These are phyloP conservation scores for Leccinum fibrillosum DNA, from an alignment of 768 basidiomycete species.

Conservation along the genomic window DNA sequence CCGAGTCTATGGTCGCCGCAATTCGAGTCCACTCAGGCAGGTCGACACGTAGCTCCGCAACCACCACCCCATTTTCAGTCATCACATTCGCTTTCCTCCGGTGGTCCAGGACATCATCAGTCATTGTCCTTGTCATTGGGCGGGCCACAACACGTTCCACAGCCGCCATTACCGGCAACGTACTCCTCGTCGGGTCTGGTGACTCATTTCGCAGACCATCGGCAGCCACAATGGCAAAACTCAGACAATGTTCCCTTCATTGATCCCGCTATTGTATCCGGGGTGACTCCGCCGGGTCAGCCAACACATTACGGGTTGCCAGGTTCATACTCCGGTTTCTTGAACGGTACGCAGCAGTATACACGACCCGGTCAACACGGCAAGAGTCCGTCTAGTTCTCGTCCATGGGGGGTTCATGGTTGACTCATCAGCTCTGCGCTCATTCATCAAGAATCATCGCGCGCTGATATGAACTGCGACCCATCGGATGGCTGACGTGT, in stretches of 20 bases:
- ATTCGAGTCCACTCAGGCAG: conserved; percentile 22
- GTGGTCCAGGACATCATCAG: conserved; percentile 13
- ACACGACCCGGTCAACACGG: conserved; percentile 19
- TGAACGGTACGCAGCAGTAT: conserved; percentile 14
- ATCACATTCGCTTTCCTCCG: conserved; percentile 7
- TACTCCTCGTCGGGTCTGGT: conserved; percentile 6
- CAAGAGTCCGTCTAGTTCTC: conserved; percentile 19
- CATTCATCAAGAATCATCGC: not conserved
- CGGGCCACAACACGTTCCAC: conserved; percentile 16
- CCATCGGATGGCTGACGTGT: conserved; percentile 6
- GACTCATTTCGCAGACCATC: conserved; percentile 9
- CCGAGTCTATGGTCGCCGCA: conserved; percentile 25
- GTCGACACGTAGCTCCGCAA: conserved; percentile 8
- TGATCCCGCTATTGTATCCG: conserved; percentile 26
- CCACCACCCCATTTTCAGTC: conserved; percentile 12
- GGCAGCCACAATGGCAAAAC: conserved; percentile 14
- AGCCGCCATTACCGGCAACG: conserved; percentile 11
- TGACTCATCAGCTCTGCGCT: conserved; percentile 8
- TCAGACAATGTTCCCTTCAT: conserved; percentile 6
- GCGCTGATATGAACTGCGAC: not conserved
- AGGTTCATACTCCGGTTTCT: conserved; percentile 11
- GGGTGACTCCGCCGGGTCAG: not conserved
- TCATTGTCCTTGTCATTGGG: conserved; percentile 14
- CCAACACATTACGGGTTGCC: conserved; percentile 4
- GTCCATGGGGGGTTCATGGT: conserved; percentile 24